Evolutionary conservation across 208 protist species (phyloP).

Genomic region (Trypanosoma cruzi): DNA sequence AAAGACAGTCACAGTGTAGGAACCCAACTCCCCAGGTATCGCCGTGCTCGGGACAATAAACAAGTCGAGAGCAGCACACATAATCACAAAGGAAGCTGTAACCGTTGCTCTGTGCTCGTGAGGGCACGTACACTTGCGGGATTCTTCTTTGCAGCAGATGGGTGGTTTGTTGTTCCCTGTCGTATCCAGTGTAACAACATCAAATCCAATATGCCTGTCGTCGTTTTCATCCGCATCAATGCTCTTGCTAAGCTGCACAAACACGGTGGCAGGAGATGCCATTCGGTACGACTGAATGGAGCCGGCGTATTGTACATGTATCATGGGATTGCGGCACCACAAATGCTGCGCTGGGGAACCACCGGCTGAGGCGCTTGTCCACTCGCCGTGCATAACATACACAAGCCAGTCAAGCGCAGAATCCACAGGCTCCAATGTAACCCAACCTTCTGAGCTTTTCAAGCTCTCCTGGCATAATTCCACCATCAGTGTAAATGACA

Average conservation of each 20-base stretch:
- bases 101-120: slow-evolving; percentile 49
- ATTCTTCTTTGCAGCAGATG: slow-evolving; percentile 46
- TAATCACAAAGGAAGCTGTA: slow-evolving; percentile 40
- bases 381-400: slow-evolving; percentile 41
- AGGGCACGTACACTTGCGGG: slow-evolving; percentile 32
- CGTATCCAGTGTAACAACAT: slow-evolving; percentile 53
- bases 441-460: slow-evolving; percentile 51
- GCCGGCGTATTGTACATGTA: slow-evolving; percentile 35
- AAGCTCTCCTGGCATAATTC: slow-evolving; percentile 42
- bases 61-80: slow-evolving; percentile 42
- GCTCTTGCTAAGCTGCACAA: slow-evolving; percentile 63
- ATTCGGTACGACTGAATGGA: slow-evolving; percentile 25
- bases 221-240: slow-evolving; percentile 75
- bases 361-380: slow-evolving; percentile 53
- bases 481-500: slow-evolving; percentile 55
- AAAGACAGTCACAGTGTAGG: slow-evolving; percentile 75
- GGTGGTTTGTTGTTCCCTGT: slow-evolving; percentile 38
- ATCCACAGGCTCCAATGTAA: slow-evolving; percentile 72
- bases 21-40: slow-evolving; percentile 43
- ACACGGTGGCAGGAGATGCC: slow-evolving; percentile 39
- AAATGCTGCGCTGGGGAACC: slow-evolving; percentile 36
- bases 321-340: slow-evolving; percentile 80
- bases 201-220: slow-evolving; percentile 64
- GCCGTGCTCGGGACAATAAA: slow-evolving; percentile 75
- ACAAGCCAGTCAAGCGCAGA: slow-evolving; percentile 70